Evolutionary conservation across 768 basidiomycete genomes (phyloP), one percentile per base, ranked within the genome.

Genomic region (Auriscalpium orientale): DNA sequence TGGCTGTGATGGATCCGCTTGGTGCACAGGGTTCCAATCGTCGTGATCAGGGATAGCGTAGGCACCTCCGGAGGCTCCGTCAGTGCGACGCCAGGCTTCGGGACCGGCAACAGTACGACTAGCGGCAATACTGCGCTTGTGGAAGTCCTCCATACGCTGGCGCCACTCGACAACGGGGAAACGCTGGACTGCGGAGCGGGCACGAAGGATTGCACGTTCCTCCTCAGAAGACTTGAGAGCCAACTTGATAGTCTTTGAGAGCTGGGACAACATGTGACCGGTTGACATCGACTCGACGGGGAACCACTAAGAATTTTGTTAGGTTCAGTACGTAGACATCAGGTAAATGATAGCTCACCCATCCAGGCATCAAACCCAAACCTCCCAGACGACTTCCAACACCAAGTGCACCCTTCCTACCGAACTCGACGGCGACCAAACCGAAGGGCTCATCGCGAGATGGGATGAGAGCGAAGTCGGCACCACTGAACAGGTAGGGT

Each of bases 111-210:
- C 20, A 33, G 71, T 69, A 51, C 94, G 85, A 65, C 88, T 93
- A 4, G 74, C 73, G 21, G 68, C 70, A 67, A 97, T 93, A 65
- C 86, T 89, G 57, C 94, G 86, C 58, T 80, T 82, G 68, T 97
- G 94, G 78, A 95, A 91, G 69, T 95, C 94, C 72, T 97, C 94
- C 78, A 85, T 89, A 49, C 90, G 83, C 68, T 95, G 93, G 66
- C 94, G 89, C 94, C 94, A 97, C 73, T 97, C 93, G 28, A 97
- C 89, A 55, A 97, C 94, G 5, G 94, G 94, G 88, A 97, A 97
- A 65, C 94, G 90, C 66, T 95, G 94, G 3, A 97, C 81, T 16
- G 93, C 94, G 15, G 94, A 95, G 45, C 94, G 83, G 46, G 94
- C 94, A 66, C 93, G 90, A 22, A 97, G 80, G 64, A 95, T 85